Base-by-base conservation (phyloP, 2,329 filamentous ascomycete species). In the Trichoderma polysporum region DNA sequence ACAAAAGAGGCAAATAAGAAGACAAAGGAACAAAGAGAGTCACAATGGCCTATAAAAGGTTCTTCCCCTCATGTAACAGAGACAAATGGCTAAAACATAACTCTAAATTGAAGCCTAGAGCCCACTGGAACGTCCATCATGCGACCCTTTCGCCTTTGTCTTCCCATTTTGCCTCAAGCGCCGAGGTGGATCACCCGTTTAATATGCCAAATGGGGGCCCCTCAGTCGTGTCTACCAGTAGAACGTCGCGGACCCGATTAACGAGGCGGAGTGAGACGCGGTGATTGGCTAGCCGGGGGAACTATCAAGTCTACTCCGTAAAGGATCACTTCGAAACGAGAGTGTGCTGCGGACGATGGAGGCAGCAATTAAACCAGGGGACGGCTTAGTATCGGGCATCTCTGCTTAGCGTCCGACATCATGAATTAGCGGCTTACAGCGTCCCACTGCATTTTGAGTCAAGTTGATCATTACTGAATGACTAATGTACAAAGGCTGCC, bases 81-180 rank as follows among this genome's bases (percentile, higher is more conserved):
- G 15, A 17, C 49, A 8, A 29, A 52, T 61, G 58, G 58, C 58
- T 61, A 61, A 61, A 61, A 15, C n/a, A 61, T 52, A 61, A 61
- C 45, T 61, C 58, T 61, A 47, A 50, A 61, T 61, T 52, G 49
- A 61, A 61, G 58, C 58, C 39, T 37, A 25, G 33, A 37, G 37
- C 19, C 17, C 39, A 13, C 27, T 8, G 13, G 45, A n/a, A n/a
- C n/a, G n/a, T 41, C 41, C 39, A 50, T 27, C 19, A 27, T 29
- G 25, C 47, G 49, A n/a, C 49, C 13, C 27, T 52, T 10, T 17
- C 6, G 13, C 22, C 12, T 27, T 27, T 13, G 25, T 15, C 22
- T 52, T 27, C 49, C 25, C 25, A 2, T 31, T 27, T 31, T 17
- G 25, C n/a, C 25, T 17, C 6, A 31, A 31, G 49, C 49, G 49